Conservation (phyloP, 768 basidiomycete genomes). For the Tylopilus felleus region DNA sequence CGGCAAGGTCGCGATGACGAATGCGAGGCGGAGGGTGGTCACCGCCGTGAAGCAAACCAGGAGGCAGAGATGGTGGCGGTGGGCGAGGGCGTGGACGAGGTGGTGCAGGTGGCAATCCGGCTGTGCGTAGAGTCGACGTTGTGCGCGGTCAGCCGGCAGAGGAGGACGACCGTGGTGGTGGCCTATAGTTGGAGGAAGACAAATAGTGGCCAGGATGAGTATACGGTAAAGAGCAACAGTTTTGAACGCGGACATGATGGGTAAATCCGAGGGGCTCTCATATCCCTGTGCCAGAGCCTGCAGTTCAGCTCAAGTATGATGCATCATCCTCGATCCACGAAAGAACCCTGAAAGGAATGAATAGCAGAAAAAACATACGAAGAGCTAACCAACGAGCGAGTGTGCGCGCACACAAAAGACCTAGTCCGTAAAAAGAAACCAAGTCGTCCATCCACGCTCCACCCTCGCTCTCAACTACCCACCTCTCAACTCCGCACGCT, state of each 20-base stretch:
- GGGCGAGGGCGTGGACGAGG: neutral
- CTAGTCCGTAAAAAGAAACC: neutral
- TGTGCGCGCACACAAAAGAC: neutral
- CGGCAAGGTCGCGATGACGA: too few relatives aligned
- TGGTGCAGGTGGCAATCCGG: neutral
- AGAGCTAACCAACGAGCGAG: neutral
- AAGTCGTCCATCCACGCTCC: neutral
- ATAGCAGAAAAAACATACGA: neutral
- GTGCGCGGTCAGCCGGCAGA: neutral
- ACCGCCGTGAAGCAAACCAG: too few relatives aligned
- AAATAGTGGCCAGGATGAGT: neutral
- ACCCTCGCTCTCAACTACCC: neutral
- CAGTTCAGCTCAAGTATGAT: neutral
- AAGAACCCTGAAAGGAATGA: neutral
- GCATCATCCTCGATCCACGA: neutral
- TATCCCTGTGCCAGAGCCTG: too few relatives aligned
- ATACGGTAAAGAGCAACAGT: neutral
- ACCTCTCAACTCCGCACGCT: constrained; percentile 14
- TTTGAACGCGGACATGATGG: neutral
- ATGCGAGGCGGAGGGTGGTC: too few relatives aligned
- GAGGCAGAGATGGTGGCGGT: too few relatives aligned
- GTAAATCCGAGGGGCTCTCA: too few relatives aligned
- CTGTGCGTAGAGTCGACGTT: neutral
- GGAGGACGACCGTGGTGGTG: neutral
- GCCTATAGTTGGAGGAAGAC: neutral